These are phyloP conservation scores for Epichloe bromicola DNA, from an alignment of 2,329 filamentous ascomycete species.

Conservation along the genomic window DNA sequence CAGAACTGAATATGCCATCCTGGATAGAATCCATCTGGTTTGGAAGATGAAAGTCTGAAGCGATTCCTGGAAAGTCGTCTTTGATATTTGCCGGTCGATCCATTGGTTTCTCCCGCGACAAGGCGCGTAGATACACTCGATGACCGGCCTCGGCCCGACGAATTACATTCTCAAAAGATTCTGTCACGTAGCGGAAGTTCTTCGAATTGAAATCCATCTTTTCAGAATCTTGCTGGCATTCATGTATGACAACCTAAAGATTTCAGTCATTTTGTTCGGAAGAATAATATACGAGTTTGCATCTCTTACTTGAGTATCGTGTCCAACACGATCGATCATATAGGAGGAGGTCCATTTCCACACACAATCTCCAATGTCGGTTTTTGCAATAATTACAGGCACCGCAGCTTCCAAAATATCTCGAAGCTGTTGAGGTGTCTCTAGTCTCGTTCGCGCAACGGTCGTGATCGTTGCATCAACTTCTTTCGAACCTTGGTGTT, in stretches of 20 bases:
- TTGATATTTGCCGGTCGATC: constrained; percentile 56
- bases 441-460: constrained; percentile 40
- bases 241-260: constrained; percentile 61
- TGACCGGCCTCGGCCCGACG: constrained; percentile 43
- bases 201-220: constrained; percentile 73
- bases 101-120: constrained; percentile 56
- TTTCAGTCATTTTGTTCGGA: neutral
- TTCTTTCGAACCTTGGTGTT: neutral
- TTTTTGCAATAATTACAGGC: constrained; percentile 47
- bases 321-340: constrained; percentile 48
- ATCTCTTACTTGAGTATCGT: constrained; percentile 41
- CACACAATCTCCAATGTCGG: constrained; percentile 55
- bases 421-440: constrained; percentile 43
- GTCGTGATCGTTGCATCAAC: constrained; percentile 12
- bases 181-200: constrained; percentile 67
- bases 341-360: constrained; percentile 56
- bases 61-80: constrained; percentile 58
- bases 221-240: constrained; percentile 37
- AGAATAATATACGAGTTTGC: neutral
- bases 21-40: constrained; percentile 42
- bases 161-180: constrained; percentile 54
- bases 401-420: constrained; percentile 41
- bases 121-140: constrained; percentile 63
- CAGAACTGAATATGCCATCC: constrained; percentile 61
- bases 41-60: constrained; percentile 58